Evolutionary conservation across 2,329 filamentous ascomycete genomes (phyloP).

Genomic region (Xylariaceae sp.): DNA sequence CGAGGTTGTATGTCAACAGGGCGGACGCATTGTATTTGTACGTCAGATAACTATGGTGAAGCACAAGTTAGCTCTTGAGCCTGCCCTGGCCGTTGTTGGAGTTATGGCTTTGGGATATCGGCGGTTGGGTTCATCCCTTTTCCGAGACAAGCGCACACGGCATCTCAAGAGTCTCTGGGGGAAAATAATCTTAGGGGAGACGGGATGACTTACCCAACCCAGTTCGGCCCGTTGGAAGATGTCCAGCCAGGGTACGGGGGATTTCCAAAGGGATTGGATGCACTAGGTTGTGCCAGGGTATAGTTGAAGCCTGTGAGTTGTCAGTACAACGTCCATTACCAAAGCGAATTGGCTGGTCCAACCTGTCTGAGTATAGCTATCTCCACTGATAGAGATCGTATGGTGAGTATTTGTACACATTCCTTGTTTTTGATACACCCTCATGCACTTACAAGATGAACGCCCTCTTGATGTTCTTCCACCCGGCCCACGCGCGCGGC

Average conservation of each 20-base stretch:
- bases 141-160: too few relatives aligned
- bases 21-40: slow-evolving; percentile 41
- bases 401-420: slow-evolving; percentile 1
- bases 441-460: slow-evolving; percentile 39
- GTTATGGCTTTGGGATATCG: too few relatives aligned
- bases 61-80: background rate
- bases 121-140: too few relatives aligned
- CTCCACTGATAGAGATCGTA: slow-evolving; percentile 24
- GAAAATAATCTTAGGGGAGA: background rate
- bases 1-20: slow-evolving; percentile 48
- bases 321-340: slow-evolving; percentile 4
- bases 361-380: slow-evolving; percentile 32
- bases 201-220: slow-evolving; percentile 31
- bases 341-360: background rate
- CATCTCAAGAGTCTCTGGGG: too few relatives aligned
- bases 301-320: slow-evolving; percentile 45
- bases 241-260: slow-evolving; percentile 49
- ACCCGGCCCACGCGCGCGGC: slow-evolving; percentile 30
- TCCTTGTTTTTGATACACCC: background rate
- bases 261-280: slow-evolving; percentile 56
- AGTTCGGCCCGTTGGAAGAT: slow-evolving; percentile 45
- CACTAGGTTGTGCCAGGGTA: slow-evolving; percentile 44
- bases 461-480: slow-evolving; percentile 34
- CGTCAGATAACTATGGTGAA: slow-evolving; percentile 36
- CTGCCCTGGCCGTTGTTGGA: too few relatives aligned